Evolutionary conservation across 345 rosid species (phyloP).

Genomic region (Atalantia buxifolia): DNA sequence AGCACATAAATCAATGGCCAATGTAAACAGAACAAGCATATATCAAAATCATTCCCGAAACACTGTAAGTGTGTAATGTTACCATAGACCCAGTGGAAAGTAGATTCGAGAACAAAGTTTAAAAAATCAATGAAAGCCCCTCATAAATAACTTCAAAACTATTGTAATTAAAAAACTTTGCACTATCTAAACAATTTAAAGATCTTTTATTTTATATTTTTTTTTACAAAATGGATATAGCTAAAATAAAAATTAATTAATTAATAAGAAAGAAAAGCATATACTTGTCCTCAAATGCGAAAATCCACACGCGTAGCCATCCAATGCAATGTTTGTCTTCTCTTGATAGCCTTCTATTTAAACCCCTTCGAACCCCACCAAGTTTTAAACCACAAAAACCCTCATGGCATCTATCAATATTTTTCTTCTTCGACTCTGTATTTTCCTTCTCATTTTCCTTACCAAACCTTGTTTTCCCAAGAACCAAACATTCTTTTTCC

Average conservation of each 20-base stretch:
- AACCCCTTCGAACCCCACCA: neutral
- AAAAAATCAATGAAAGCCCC: neutral
- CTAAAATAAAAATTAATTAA: too few relatives aligned
- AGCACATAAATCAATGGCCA: neutral
- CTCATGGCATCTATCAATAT: slow-evolving; percentile 17
- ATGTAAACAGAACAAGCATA: neutral
- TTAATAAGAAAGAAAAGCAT: neutral
- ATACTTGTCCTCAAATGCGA: neutral
- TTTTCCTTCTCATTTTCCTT: slow-evolving; percentile 33
- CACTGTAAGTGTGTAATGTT: slow-evolving; percentile 10
- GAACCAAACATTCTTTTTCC: slow-evolving; percentile 35
- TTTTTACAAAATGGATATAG: too few relatives aligned
- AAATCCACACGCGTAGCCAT: neutral
- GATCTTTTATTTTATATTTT: too few relatives aligned
- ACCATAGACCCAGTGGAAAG: neutral
- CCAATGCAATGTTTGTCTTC: neutral
- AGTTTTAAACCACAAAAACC: neutral
- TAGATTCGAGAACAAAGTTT: neutral
- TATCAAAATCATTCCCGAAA: slow-evolving; percentile 17
- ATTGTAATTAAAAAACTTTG: neutral
- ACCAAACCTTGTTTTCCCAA: slow-evolving; percentile 24
- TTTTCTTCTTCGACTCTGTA: slow-evolving; percentile 15
- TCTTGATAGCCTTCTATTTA: neutral
- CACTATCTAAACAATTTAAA: neutral
- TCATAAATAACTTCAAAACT: neutral